Conservation (phyloP, 2,329 filamentous ascomycete genomes). For the Venturia oleaginea region DNA sequence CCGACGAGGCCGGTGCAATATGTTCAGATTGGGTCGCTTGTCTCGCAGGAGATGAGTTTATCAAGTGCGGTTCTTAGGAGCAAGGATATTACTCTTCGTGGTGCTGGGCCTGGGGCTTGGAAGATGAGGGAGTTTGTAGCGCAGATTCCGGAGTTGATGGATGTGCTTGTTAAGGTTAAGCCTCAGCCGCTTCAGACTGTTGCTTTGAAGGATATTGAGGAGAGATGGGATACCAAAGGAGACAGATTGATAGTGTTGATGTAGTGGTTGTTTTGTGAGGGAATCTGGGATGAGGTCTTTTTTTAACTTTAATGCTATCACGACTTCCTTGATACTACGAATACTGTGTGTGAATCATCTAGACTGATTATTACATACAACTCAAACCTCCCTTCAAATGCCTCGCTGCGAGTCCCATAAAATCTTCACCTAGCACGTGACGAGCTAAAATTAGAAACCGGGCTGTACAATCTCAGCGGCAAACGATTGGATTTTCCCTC, state of each 20-base stretch:
- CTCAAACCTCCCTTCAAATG: no score
- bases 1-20: constrained; percentile 41
- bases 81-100: constrained; percentile 41
- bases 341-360: no score
- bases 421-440: not conserved
- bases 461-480: not conserved
- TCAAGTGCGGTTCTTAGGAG: constrained; percentile 38
- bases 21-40: constrained; percentile 43
- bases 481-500: not conserved
- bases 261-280: not conserved
- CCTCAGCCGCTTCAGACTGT: constrained; percentile 22
- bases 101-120: constrained; percentile 39
- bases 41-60: constrained; percentile 31
- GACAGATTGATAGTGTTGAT: constrained; percentile 13
- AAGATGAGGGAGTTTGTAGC: constrained; percentile 23
- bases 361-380: no score
- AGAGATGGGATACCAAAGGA: constrained; percentile 25
- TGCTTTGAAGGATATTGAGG: constrained; percentile 25
- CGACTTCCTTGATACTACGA: no score
- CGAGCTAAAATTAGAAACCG: not conserved
- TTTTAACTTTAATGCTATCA: not conserved
- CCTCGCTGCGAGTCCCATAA: no score
- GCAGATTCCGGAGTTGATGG: constrained; percentile 24
- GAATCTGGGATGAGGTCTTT: not conserved
- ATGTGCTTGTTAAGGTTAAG: constrained; percentile 8